phyloP scores from a whole-genome alignment of 1,284 basidiomycete genomes.

The Calocybe gambosa region DNA sequence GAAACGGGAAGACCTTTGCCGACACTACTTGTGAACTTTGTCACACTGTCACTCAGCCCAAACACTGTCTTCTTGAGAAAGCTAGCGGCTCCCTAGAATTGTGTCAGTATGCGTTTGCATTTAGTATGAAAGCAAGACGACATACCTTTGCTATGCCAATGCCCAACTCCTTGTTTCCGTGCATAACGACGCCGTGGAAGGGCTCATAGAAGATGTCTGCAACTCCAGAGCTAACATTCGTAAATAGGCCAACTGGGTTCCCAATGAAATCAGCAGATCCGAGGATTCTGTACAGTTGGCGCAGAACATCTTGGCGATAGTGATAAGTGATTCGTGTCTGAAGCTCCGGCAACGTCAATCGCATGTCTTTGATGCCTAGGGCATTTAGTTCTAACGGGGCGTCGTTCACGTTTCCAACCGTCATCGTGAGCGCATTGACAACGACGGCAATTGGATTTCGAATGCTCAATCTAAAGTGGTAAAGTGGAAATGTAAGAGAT shows the following conservation, averaged over 20 bases:
- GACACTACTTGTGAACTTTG: slow-evolving; percentile 95
- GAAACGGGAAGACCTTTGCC: slow-evolving; percentile 69
- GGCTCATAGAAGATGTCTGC: slow-evolving; percentile 99
- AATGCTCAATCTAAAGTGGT: slow-evolving; percentile 71
- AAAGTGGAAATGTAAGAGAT: neutral
- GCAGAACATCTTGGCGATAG: slow-evolving; percentile 90
- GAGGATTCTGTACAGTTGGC: slow-evolving; percentile 93
- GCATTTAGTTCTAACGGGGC: slow-evolving; percentile 96
- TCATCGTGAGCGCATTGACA: slow-evolving; percentile 94
- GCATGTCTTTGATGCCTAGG: slow-evolving; percentile 92
- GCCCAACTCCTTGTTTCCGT: slow-evolving; percentile 93
- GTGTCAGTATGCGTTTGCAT: neutral
- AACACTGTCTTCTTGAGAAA: slow-evolving; percentile 99
- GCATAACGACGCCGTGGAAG: slow-evolving; percentile 95
- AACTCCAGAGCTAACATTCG: slow-evolving; percentile 98
- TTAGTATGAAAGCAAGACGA: neutral
- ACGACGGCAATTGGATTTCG: slow-evolving; percentile 93
- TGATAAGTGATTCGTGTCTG: slow-evolving; percentile 86
- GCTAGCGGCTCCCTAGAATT: slow-evolving; percentile 82
- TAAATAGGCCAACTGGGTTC: slow-evolving; percentile 95
- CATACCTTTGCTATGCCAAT: slow-evolving; percentile 92
- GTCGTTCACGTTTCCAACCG: slow-evolving; percentile 95
- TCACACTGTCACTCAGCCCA: slow-evolving; percentile 92
- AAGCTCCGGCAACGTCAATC: slow-evolving; percentile 80
- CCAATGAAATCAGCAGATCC: slow-evolving; percentile 96